Percentiles rank a stretch among this genome's conserved stretches.
phyloP scores from a whole-genome alignment of 331 rosid genomes.

The Quercus phellos region DNA sequence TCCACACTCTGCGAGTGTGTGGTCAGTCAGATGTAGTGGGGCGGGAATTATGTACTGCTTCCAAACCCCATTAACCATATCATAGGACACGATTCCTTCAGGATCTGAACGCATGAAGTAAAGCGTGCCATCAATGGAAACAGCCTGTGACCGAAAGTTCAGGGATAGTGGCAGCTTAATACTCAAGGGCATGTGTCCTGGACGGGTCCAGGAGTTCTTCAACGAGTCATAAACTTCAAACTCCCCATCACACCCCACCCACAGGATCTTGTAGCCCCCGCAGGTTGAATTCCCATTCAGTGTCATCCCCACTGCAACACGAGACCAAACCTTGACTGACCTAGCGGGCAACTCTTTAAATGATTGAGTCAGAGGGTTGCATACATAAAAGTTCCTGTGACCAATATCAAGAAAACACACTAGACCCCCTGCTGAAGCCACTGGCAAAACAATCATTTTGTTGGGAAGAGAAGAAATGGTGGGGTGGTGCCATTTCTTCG shows the following conservation, averaged over 20 bases:
- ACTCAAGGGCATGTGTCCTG: conserved; percentile 53
- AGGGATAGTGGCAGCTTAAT: conserved; percentile 60
- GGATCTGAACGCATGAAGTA: conserved; percentile 75
- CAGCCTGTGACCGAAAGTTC: conserved; percentile 62
- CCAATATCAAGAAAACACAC: conserved; percentile 68
- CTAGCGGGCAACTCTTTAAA: conserved; percentile 75
- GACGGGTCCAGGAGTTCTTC: conserved; percentile 60
- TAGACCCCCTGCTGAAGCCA: conserved; percentile 86
- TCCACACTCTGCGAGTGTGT: conserved; percentile 66
- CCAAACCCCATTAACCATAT: conserved; percentile 65
- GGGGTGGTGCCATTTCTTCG: conserved; percentile 78
- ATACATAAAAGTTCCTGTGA: conserved; percentile 62
- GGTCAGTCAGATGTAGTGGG: conserved; percentile 64
- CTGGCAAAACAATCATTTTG: conserved; percentile 49
- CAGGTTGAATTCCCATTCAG: conserved; percentile 34
- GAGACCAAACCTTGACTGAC: conserved; percentile 66
- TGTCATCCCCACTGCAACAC: conserved; percentile 73
- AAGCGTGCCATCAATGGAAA: conserved; percentile 50
- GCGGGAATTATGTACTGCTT: conserved; percentile 64
- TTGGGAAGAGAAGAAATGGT: conserved; percentile 49
- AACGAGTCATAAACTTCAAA: conserved; percentile 69
- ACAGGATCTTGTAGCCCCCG: conserved; percentile 66
- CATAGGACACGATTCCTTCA: conserved; percentile 73
- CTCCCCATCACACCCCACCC: conserved; percentile 70
- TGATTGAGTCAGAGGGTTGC: conserved; percentile 81